A percentile compares a stretch with the other conserved stretches of the same genome.
Evolutionary conservation across 345 rosid species (phyloP).

Genomic region (Camelina neglecta): DNA sequence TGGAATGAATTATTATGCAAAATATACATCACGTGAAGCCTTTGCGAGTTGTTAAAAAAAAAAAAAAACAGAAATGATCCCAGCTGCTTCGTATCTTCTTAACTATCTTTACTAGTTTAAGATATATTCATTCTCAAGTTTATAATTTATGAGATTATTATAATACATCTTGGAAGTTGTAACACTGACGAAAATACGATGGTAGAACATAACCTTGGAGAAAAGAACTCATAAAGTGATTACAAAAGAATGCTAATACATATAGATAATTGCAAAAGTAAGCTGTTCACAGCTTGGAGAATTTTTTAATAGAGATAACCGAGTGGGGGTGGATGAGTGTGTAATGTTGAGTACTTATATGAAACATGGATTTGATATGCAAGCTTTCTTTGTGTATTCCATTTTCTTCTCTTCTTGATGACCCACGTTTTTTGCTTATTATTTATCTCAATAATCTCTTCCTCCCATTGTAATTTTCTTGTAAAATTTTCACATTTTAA

Average conservation of each 20-base stretch:
- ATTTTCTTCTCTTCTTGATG: constrained; percentile 1
- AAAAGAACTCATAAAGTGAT: not conserved
- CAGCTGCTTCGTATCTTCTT: not conserved
- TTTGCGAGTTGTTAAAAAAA: not conserved
- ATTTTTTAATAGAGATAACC: not conserved
- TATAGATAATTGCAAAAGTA: constrained; percentile 12
- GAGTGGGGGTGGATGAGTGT: constrained; percentile 42
- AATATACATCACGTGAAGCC: constrained; percentile 27
- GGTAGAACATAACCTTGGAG: constrained; percentile 10
- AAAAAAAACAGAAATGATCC: not conserved
- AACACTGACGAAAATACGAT: constrained; percentile 3
- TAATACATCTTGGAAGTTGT: constrained; percentile 32
- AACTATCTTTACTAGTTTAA: not conserved
- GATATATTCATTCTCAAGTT: not conserved
- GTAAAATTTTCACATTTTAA: not conserved
- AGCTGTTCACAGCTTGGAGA: constrained; percentile 35
- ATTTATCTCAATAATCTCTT: constrained; percentile 20
- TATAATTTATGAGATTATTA: not conserved
- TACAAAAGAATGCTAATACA: not conserved
- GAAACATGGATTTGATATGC: constrained; percentile 46
- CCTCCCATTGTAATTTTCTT: constrained; percentile 5
- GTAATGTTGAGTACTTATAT: constrained; percentile 42
- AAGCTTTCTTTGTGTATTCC: constrained; percentile 17
- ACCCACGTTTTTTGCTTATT: constrained; percentile 26
- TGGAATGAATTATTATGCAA: constrained; percentile 11